Percentiles rank a stretch among this genome's conserved stretches.
These are phyloP conservation scores for Colletotrichum sp. DNA, from an alignment of 2,329 filamentous ascomycete species.

Conservation along the genomic window DNA sequence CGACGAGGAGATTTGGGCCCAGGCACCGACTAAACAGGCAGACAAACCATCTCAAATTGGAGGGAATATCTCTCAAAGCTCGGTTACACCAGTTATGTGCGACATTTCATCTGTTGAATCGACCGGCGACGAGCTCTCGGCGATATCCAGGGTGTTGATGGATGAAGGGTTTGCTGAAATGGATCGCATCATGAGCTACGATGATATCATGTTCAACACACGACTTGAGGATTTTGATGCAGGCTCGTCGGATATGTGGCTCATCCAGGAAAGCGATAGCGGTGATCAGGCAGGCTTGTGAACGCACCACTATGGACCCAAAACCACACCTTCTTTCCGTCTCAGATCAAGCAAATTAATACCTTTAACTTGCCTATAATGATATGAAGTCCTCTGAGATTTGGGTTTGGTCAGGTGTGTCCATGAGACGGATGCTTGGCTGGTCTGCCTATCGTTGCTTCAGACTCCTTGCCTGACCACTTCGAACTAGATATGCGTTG, in stretches of 20 bases:
- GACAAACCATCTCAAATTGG: background rate
- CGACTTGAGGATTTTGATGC: background rate
- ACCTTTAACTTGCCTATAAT: background rate
- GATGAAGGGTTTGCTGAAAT: background rate
- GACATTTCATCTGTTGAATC: background rate
- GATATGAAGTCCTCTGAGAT: background rate
- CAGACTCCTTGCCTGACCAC: background rate
- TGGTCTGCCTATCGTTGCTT: background rate
- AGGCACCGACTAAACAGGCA: background rate
- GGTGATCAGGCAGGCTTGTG: background rate
- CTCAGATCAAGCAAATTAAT: background rate
- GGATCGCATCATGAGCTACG: background rate
- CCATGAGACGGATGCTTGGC: background rate
- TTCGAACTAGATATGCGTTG: background rate
- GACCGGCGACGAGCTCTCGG: background rate
- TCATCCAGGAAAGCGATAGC: background rate
- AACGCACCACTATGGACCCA: background rate
- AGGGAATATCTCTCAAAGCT: background rate
- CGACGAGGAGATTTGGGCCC: background rate
- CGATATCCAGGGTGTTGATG: background rate
- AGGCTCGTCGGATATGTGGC: background rate
- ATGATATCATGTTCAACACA: background rate
- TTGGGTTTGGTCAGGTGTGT: background rate
- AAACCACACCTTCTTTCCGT: background rate
- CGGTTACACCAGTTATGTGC: background rate